Conservation (phyloP, 345 rosid species). For the Dipteronia dyeriana region DNA sequence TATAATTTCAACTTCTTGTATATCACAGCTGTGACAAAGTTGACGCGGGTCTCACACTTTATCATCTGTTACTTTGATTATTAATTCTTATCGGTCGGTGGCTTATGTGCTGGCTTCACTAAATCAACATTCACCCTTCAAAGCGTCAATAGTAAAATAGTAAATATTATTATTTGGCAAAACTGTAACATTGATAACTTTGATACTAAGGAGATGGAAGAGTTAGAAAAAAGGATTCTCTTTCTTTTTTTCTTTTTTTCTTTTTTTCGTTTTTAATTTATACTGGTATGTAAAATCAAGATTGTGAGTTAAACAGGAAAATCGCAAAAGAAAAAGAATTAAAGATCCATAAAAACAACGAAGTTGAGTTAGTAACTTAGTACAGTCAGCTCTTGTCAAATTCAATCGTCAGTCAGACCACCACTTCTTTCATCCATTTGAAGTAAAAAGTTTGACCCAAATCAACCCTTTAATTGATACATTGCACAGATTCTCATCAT, state of each 20-base stretch:
- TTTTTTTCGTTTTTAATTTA: slow-evolving; percentile 27
- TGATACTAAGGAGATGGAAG: not conserved
- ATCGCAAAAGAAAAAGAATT: not conserved
- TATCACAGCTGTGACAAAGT: not conserved
- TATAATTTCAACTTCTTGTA: no score
- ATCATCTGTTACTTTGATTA: no score
- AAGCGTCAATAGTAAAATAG: no score
- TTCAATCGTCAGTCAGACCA: slow-evolving; percentile 27
- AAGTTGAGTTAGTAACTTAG: slow-evolving; percentile 42
- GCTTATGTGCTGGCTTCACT: not conserved
- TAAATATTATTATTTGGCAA: not conserved
- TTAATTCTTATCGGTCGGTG: not conserved
- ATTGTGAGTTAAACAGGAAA: slow-evolving; percentile 30
- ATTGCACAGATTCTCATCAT: slow-evolving; percentile 36
- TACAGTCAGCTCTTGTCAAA: slow-evolving; percentile 35
- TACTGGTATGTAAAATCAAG: slow-evolving; percentile 25
- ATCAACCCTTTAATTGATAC: not conserved
- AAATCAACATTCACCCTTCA: no score
- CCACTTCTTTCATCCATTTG: slow-evolving; percentile 3
- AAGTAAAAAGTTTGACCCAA: slow-evolving; percentile 29
- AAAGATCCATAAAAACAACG: slow-evolving; percentile 9
- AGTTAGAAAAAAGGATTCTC: slow-evolving; percentile 25
- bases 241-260: no score
- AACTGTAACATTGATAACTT: not conserved
- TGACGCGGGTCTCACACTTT: not conserved